Conservation (phyloP, 2,329 filamentous ascomycete genomes). For the Trichoderma gracile region DNA sequence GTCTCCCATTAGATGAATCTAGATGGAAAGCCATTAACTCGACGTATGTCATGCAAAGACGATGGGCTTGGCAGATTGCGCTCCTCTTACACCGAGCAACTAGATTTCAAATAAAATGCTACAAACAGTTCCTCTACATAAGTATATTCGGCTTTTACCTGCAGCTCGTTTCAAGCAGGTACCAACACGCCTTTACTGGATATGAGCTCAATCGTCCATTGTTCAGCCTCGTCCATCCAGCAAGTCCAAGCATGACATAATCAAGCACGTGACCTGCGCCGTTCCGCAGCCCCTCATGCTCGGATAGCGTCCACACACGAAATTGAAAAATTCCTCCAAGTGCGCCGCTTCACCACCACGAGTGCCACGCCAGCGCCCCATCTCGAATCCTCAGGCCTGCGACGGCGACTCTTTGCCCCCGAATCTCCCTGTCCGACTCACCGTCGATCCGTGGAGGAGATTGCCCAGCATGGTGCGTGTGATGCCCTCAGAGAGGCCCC, state of each 20-base stretch:
- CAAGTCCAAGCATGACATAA: constrained; percentile 34
- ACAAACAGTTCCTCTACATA: too few species aligned
- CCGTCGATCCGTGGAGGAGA: constrained; percentile 48
- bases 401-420: constrained; percentile 41
- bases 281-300: constrained; percentile 44
- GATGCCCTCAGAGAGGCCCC: background rate
- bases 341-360: constrained; percentile 42
- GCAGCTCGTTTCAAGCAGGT: too few species aligned
- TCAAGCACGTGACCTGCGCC: constrained; percentile 38
- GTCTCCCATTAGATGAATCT: too few species aligned
- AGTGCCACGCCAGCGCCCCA: constrained; percentile 43
- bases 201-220: background rate
- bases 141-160: too few species aligned
- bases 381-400: constrained; percentile 41
- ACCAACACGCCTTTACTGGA: too few species aligned
- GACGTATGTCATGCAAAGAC: too few species aligned
- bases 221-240: background rate
- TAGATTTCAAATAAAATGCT: too few species aligned
- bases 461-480: constrained; percentile 54
- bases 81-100: too few species aligned
- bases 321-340: constrained; percentile 46
- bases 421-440: constrained; percentile 42
- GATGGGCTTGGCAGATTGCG: too few species aligned
- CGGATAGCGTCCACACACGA: constrained; percentile 50
- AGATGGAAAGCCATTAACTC: too few species aligned